phyloP scores from a whole-genome alignment of 148 eudicot genomes.

The Rhododendron ovatum region DNA sequence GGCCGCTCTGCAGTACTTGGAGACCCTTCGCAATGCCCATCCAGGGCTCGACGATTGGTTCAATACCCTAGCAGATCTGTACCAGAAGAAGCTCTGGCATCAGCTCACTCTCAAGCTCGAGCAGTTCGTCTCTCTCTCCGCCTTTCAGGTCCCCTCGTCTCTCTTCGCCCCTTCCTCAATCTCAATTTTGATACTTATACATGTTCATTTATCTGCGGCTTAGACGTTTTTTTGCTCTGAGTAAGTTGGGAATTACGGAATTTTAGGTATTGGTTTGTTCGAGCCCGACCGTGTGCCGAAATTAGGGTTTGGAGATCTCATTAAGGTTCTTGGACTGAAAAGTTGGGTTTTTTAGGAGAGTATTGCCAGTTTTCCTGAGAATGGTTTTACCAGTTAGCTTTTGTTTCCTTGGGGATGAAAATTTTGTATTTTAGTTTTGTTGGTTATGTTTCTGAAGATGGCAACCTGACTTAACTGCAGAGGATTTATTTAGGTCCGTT shows the following conservation, averaged over 20 bases:
- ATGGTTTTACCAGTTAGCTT: background rate
- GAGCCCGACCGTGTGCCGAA: background rate
- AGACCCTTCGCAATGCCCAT: slow-evolving; percentile 51
- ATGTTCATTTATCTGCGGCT: background rate
- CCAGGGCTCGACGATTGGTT: slow-evolving; percentile 84
- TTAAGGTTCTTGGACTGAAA: background rate
- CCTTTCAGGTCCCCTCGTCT: slow-evolving; percentile 49
- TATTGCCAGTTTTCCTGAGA: background rate
- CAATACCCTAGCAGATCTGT: slow-evolving; percentile 70
- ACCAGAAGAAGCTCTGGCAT: slow-evolving; percentile 91
- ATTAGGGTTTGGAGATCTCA: slow-evolving; percentile 1
- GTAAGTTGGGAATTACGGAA: background rate
- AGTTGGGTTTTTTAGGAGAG: background rate
- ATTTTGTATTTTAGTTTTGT: background rate
- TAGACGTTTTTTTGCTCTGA: background rate
- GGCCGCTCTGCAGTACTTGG: slow-evolving; percentile 75
- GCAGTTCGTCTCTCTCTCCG: slow-evolving; percentile 70
- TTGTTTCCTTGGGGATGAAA: background rate
- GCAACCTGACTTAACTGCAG: background rate
- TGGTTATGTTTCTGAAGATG: background rate
- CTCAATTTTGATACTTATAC: background rate
- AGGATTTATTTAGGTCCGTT: background rate
- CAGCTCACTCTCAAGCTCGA: slow-evolving; percentile 86
- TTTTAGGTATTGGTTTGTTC: background rate
- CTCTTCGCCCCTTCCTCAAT: background rate